Base-by-base conservation (phyloP, 2,329 filamentous ascomycete genomes). In the Aschersonia sp. region DNA sequence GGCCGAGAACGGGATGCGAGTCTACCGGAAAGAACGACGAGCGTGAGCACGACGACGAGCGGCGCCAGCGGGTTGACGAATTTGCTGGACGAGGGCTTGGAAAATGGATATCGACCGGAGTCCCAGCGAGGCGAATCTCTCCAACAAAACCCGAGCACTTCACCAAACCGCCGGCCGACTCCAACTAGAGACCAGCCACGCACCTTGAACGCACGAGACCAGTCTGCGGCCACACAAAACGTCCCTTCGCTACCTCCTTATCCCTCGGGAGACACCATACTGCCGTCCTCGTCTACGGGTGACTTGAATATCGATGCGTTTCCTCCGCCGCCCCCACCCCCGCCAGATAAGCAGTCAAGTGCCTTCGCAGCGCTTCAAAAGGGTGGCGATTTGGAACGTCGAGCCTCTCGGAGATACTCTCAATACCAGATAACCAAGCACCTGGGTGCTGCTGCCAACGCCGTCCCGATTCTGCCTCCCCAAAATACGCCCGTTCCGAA, bases 381-480 rank as follows among this genome's bases (percentile, higher is more conserved):
- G 63, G 89, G 89, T 35, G 90, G 90, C 22, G 89, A 96, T 55
- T 69, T 98, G 45, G 92, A 98, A 66, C 79, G 92, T 60, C 78
- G 92, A 60, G 92, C 92, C 1, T 98, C 92, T 11, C 77, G 90
- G 55, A 76, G 92, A 58, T 98, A 97, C 61, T 97, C 92, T 2
- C 85, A 88, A 47, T 98, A 97, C 61, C 92, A 98, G 60, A 94
- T 98, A 55, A 87, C 87, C 43, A 97, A 96, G 60, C 88, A 95
- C 57, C 71, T 97, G 2, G 90, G 90, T 9, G 77, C 81, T 12
- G 82, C 83, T 40, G 76, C 85, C 12, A 88, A 82, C 63, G 87
- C 86, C 22, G 83, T 97, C 12, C 87, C 89, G 6, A 85, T 94
- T 59, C 77, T 97, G 22, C 88, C 90, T 30, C 73, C 85, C 31